Evolutionary conservation across 306 rosid genomes (phyloP).

Genomic region (Cicer pinnatifidum): DNA sequence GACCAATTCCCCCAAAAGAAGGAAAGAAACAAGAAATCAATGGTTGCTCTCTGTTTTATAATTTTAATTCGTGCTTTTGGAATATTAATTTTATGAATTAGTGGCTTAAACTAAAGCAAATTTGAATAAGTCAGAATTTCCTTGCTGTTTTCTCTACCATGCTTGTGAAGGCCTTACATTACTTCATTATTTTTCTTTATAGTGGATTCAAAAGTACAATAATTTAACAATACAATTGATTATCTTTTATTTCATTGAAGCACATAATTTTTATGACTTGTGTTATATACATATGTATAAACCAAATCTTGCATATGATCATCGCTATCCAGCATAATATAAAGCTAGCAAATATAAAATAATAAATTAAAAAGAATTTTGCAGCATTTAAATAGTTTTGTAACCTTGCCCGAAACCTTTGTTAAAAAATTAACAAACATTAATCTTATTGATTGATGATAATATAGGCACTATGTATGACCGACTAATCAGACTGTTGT

Average conservation of each 20-base stretch:
- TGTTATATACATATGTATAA: neutral
- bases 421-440: conserved; percentile 33
- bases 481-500: conserved; percentile 51
- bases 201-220: conserved; percentile 20
- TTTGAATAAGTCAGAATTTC: conserved; percentile 6
- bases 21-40: conserved; percentile 35
- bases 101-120: conserved; percentile 17
- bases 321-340: neutral
- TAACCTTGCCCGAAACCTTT: conserved; percentile 25
- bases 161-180: neutral
- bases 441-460: conserved; percentile 30
- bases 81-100: conserved; percentile 10
- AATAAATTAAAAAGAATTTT: conserved; percentile 2
- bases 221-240: conserved; percentile 15
- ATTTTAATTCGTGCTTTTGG: neutral
- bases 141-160: conserved; percentile 5
- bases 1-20: conserved; percentile 36
- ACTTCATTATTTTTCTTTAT: conserved; percentile 31
- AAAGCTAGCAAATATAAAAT: conserved; percentile 7
- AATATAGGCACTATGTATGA: conserved; percentile 45
- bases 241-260: conserved; percentile 17
- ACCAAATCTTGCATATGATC: conserved; percentile 23
- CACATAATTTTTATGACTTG: neutral
- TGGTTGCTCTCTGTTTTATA: neutral
- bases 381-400: conserved; percentile 20